Percentiles rank a stretch among this genome's conserved stretches.
phyloP scores from a whole-genome alignment of 23 red algal genomes.

The Porphyridium purpureum region DNA sequence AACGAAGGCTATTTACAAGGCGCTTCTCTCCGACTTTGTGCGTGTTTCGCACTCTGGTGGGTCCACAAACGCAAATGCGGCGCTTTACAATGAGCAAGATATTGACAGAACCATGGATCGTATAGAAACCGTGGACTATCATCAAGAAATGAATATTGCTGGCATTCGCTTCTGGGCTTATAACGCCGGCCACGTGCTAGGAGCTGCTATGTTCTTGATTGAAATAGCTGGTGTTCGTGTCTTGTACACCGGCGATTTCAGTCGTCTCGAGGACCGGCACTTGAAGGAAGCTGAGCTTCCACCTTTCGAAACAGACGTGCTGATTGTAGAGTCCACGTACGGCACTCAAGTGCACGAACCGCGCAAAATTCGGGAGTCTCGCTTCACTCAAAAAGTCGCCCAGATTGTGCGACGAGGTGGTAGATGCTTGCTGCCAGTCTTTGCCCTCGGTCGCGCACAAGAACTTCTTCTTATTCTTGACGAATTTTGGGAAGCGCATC shows the following conservation, averaged over 20 bases:
- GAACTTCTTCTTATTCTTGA: conserved; percentile 96
- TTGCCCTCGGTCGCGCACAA: conserved; percentile 94
- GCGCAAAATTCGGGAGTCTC: conserved; percentile 64
- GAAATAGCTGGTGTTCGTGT: conserved; percentile 91
- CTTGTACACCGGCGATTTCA: conserved; percentile 97
- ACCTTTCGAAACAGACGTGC: conserved; percentile 68
- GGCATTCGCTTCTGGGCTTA: conserved; percentile 89
- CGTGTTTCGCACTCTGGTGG: conserved; percentile 58
- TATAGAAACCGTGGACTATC: conserved; percentile 93
- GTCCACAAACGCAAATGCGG: conserved; percentile 48
- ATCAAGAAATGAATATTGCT: conserved; percentile 74
- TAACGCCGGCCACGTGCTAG: conserved; percentile 95
- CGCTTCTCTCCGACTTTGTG: conserved; percentile 92
- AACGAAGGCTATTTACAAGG: conserved; percentile 90
- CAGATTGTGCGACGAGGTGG: conserved; percentile 80
- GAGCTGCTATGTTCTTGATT: conserved; percentile 97
- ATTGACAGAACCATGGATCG: conserved; percentile 72
- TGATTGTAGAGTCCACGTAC: conserved; percentile 91
- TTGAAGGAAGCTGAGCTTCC: conserved; percentile 96
- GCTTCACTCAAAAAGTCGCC: conserved; percentile 92
- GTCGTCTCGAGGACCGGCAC: conserved; percentile 92
- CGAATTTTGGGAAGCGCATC: conserved; percentile 98
- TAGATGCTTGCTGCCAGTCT: conserved; percentile 74
- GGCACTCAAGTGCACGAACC: conserved; percentile 90
- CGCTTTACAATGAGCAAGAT: conserved; percentile 84